Conservation (phyloP, 805 yeast species). For the Saturnispora mendoncae region DNA sequence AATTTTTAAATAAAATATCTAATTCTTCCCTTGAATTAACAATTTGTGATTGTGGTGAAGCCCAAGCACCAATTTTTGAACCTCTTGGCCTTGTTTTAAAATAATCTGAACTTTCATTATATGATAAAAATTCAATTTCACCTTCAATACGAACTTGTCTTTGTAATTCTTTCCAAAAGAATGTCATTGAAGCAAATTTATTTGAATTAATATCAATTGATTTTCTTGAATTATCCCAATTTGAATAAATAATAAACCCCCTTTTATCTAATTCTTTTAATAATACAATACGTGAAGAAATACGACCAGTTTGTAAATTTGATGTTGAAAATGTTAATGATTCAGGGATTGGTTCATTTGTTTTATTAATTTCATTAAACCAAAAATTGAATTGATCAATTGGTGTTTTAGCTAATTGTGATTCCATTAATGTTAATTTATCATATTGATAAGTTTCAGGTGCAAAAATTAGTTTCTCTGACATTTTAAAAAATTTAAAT, state of each 20-base stretch:
- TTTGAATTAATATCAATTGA: constrained; percentile 61
- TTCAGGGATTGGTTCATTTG: constrained; percentile 63
- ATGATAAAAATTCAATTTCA: constrained; percentile 56
- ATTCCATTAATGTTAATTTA: constrained; percentile 48
- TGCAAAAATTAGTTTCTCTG: constrained; percentile 41
- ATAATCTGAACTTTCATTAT: constrained; percentile 69
- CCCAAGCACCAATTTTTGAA: constrained; percentile 93
- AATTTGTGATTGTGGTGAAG: constrained; percentile 75
- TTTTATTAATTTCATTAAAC: constrained; percentile 67
- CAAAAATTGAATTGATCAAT: constrained; percentile 72
- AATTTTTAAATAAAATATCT: constrained; percentile 40
- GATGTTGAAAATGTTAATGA: constrained; percentile 85
- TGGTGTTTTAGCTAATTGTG: constrained; percentile 51
- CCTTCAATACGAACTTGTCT: constrained; percentile 95
- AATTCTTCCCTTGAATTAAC: constrained; percentile 54
- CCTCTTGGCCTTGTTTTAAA: constrained; percentile 87
- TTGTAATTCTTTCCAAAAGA: constrained; percentile 87
- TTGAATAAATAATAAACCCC: constrained; percentile 84
- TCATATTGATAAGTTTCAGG: constrained; percentile 86
- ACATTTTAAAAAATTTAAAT: too few relatives aligned
- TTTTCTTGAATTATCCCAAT: constrained; percentile 85
- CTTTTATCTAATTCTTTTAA: constrained; percentile 80
- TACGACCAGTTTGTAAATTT: constrained; percentile 79
- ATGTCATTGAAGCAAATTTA: constrained; percentile 72
- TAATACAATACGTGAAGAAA: constrained; percentile 74